Evolutionary conservation across 1,284 basidiomycete species (phyloP).

Genomic region (Apiotrichum gamsii): DNA sequence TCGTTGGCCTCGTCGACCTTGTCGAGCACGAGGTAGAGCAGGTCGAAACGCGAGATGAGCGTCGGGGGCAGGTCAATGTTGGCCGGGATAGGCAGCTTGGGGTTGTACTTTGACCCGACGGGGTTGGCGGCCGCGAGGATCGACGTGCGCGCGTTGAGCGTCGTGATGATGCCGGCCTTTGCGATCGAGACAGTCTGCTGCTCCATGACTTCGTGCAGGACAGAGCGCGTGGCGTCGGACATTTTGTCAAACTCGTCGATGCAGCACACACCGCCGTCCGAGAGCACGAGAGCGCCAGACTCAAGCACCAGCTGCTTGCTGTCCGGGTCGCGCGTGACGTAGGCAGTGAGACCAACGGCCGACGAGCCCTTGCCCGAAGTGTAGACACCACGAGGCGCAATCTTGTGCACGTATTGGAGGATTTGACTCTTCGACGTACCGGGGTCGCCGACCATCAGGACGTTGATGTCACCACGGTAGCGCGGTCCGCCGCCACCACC

Average conservation of each 20-base stretch:
- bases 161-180: constrained; percentile 99
- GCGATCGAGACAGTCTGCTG: constrained; percentile 99
- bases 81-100: constrained; percentile 74
- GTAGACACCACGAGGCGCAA: constrained; percentile 93
- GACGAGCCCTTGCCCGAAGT: constrained; percentile 97
- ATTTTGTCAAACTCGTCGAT: constrained; percentile 99
- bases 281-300: constrained; percentile 87
- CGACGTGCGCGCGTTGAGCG: constrained; percentile 93
- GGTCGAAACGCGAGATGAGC: constrained; percentile 93
- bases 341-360: constrained; percentile 95
- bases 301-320: constrained; percentile 96
- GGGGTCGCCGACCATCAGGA: constrained; percentile 93
- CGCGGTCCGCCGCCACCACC: constrained; percentile 92
- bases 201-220: constrained; percentile 99
- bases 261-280: constrained; percentile 96
- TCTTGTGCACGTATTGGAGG: constrained; percentile 94
- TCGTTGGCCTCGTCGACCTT: constrained; percentile 86
- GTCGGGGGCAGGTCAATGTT: constrained; percentile 91
- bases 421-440: constrained; percentile 98
- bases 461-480: constrained; percentile 96
- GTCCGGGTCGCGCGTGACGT: constrained; percentile 95
- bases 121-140: constrained; percentile 97
- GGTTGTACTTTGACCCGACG: constrained; percentile 91
- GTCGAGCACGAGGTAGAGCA: constrained; percentile 96
- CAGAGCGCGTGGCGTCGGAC: constrained; percentile 92